Evolutionary conservation across 2,329 filamentous ascomycete species (phyloP).

Genomic region (Penicillium sp.): DNA sequence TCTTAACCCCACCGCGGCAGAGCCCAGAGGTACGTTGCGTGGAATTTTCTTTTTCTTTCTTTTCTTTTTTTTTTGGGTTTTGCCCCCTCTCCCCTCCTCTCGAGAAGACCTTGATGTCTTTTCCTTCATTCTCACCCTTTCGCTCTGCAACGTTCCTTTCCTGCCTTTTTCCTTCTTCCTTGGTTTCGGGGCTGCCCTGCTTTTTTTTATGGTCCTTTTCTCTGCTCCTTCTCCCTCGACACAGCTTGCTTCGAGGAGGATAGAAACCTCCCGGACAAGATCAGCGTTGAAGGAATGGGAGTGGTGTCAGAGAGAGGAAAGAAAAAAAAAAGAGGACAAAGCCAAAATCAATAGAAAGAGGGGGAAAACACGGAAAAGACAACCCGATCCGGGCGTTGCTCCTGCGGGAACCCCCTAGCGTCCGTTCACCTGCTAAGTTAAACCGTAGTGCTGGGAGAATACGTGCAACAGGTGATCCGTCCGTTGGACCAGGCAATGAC

Average conservation of each 20-base stretch:
- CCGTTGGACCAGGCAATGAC: constrained; percentile 26
- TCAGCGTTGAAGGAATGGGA: background rate
- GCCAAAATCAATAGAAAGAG: too few species aligned
- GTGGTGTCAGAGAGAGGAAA: background rate
- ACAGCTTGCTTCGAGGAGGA: too few species aligned
- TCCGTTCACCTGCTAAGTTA: constrained; percentile 21
- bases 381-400: background rate
- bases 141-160: background rate
- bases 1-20: constrained; percentile 26
- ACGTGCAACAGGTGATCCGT: constrained; percentile 26
- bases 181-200: too few species aligned
- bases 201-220: too few species aligned
- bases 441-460: constrained; percentile 26
- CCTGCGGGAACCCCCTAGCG: constrained; percentile 13
- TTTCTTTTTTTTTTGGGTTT: background rate
- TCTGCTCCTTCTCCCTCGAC: too few species aligned
- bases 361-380: too few species aligned
- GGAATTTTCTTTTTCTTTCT: background rate
- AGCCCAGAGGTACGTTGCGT: constrained; percentile 21
- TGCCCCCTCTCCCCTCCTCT: background rate
- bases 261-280: too few species aligned
- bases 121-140: background rate
- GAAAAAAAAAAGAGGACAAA: background rate
- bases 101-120: background rate
- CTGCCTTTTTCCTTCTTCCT: too few species aligned